Evolutionary conservation across 768 basidiomycete genomes (phyloP).

Genomic region (Panellus pusillus): DNA sequence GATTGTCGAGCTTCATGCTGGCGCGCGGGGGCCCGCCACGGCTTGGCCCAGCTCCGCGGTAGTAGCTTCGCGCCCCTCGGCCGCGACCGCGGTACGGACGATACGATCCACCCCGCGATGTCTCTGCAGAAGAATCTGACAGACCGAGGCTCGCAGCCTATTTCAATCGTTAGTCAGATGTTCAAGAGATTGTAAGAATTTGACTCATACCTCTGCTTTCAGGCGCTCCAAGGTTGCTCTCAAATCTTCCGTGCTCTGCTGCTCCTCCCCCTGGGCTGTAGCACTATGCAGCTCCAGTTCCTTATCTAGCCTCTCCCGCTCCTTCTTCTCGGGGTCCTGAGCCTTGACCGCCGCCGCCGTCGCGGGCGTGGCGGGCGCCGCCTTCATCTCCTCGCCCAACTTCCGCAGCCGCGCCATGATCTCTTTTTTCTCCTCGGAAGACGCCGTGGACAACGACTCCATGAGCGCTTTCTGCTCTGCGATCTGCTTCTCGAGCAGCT

Average conservation of each 20-base stretch:
- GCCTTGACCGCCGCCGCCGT: conserved; percentile 24
- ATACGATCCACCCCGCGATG: conserved; percentile 43
- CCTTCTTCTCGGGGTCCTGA: conserved; percentile 52
- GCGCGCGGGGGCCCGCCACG: conserved; percentile 67
- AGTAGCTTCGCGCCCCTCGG: conserved; percentile 59
- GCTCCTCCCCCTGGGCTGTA: conserved; percentile 40
- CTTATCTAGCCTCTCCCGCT: conserved; percentile 72
- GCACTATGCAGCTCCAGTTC: conserved; percentile 74
- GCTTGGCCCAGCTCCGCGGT: conserved; percentile 52
- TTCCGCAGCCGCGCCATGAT: conserved; percentile 77
- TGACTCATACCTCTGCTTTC: conserved; percentile 67
- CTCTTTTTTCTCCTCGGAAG: conserved; percentile 72
- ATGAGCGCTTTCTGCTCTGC: conserved; percentile 87
- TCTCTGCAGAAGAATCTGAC: conserved; percentile 45
- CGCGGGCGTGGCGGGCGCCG: conserved; percentile 25
- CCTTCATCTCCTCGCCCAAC: conserved; percentile 78
- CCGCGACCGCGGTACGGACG: conserved; percentile 71
- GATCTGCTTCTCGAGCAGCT: conserved; percentile 78
- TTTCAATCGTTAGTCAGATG: not conserved
- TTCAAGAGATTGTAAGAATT: not conserved
- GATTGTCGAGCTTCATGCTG: conserved; percentile 89
- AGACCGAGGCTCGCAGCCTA: conserved; percentile 79
- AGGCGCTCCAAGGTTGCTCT: conserved; percentile 75
- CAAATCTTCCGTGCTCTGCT: conserved; percentile 64
- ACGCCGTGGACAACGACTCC: conserved; percentile 61